Evolutionary conservation across 2,329 filamentous ascomycete species (phyloP).

Genomic region (Ophiostoma sp.): DNA sequence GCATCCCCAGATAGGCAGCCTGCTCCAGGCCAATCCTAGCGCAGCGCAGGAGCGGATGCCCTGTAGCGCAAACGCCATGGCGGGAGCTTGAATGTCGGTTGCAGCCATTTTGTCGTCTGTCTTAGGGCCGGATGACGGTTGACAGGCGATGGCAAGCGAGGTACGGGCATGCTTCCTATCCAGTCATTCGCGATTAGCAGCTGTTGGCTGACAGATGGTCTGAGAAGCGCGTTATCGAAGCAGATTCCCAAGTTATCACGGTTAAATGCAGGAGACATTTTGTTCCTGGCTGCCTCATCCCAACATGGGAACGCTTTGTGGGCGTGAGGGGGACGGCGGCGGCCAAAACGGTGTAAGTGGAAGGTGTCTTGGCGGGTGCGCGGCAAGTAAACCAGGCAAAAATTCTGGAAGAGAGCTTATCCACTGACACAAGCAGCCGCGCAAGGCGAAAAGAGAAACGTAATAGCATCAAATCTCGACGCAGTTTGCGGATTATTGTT

Average conservation of each 20-base stretch:
- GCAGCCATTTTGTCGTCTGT: background rate
- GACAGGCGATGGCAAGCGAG: background rate
- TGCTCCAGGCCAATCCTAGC: background rate
- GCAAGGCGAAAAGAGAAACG: background rate
- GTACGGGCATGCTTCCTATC: constrained; percentile 1
- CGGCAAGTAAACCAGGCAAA: background rate
- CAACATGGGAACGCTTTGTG: background rate
- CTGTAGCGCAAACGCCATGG: background rate
- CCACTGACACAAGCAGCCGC: background rate
- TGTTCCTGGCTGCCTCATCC: background rate
- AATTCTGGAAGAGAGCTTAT: constrained; percentile 2
- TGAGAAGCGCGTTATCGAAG: background rate
- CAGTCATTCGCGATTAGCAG: background rate
- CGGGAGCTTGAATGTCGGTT: constrained; percentile 15
- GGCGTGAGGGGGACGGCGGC: background rate
- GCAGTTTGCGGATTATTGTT: background rate
- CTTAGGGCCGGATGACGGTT: background rate
- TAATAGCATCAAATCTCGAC: background rate
- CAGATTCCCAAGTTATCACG: background rate
- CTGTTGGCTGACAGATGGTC: background rate
- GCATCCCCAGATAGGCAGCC: background rate
- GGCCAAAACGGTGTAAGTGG: constrained; percentile 7
- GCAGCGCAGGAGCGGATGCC: background rate
- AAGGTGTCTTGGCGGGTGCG: background rate
- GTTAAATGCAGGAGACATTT: background rate